Conservation (phyloP, 2,329 filamentous ascomycete genomes). For the Coniochaeta ligniaria region DNA sequence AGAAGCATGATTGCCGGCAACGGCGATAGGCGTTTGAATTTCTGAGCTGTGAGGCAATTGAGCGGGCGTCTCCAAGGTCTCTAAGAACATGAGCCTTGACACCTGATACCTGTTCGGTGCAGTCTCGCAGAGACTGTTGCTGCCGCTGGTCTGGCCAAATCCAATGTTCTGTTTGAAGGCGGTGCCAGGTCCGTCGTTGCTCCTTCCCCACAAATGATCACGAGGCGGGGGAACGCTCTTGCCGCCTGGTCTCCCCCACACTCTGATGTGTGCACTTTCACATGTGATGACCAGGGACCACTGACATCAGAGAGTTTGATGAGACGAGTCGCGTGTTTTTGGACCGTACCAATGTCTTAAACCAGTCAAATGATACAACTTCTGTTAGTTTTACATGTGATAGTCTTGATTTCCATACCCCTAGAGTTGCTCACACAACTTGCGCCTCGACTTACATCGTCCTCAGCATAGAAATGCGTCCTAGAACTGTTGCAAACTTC, state of each 20-base stretch:
- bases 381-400: neutral
- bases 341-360: neutral
- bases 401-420: neutral
- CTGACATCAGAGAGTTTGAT: neutral
- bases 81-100: neutral
- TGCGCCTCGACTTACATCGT: too few species aligned
- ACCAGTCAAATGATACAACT: neutral
- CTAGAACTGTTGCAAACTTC: too few species aligned
- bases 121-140: too few species aligned
- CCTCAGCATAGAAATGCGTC: too few species aligned
- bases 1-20: neutral
- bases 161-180: neutral
- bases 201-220: neutral
- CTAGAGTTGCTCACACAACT: too few species aligned
- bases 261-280: neutral
- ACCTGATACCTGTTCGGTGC: neutral
- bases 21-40: neutral
- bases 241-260: neutral
- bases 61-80: neutral
- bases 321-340: neutral
- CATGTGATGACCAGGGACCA: neutral
- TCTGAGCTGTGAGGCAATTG: neutral
- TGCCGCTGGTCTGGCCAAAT: neutral
- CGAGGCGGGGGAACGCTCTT: neutral
- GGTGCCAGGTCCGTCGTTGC: neutral